Evolutionary conservation across 768 basidiomycete species (phyloP).

Genomic region (Lactarius sanguifluus): DNA sequence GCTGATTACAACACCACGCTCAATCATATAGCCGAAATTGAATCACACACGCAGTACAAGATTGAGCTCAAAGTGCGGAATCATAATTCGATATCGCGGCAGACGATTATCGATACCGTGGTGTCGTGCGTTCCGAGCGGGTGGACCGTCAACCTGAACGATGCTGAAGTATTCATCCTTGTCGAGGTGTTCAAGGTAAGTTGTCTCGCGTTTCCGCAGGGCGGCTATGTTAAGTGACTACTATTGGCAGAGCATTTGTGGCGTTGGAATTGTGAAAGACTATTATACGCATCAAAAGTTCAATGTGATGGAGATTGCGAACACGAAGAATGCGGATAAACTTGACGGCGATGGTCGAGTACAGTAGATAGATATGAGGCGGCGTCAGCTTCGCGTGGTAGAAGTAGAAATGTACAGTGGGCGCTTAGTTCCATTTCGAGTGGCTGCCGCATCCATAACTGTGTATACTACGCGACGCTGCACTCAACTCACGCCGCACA

Average conservation of each 20-base stretch:
- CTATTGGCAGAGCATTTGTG: constrained; percentile 62
- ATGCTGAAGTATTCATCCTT: constrained; percentile 71
- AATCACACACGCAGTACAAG: constrained; percentile 61
- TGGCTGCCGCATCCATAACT: not conserved
- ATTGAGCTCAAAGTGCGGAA: constrained; percentile 75
- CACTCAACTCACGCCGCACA: not conserved
- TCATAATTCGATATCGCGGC: constrained; percentile 65
- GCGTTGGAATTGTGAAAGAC: constrained; percentile 69
- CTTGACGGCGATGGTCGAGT: constrained; percentile 39
- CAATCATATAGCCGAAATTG: not conserved
- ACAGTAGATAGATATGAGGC: not conserved
- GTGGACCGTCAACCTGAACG: constrained; percentile 64
- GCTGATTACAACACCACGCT: not conserved
- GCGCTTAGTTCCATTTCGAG: not conserved
- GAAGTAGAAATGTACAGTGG: not conserved
- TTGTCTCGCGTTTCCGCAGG: not conserved
- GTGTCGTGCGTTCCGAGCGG: constrained; percentile 68
- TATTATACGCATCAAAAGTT: constrained; percentile 74
- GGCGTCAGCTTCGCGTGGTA: not conserved
- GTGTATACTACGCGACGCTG: not conserved
- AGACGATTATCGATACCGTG: constrained; percentile 61
- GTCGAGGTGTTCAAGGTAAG: constrained; percentile 81
- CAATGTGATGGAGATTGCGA: constrained; percentile 73
- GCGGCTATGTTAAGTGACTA: not conserved
- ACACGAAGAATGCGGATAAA: constrained; percentile 41